These are phyloP conservation scores for Auricularia sp. DNA, from an alignment of 768 basidiomycete genomes.

Conservation along the genomic window DNA sequence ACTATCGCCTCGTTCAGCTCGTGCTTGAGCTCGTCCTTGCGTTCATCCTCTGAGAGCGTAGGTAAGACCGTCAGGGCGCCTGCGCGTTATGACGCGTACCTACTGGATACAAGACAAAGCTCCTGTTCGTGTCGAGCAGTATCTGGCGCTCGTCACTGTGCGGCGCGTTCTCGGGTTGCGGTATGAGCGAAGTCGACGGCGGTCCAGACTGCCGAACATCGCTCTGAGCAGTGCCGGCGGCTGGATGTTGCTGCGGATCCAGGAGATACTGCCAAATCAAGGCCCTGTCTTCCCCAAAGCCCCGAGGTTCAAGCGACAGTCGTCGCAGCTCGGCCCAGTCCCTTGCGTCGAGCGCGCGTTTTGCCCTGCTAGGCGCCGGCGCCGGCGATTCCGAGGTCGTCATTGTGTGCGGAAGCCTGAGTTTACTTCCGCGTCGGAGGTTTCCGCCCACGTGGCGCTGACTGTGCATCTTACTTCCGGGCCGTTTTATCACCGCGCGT, in stretches of 20 bases:
- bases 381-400: background rate
- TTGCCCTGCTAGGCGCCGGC: background rate
- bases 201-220: background rate
- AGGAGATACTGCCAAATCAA: slow-evolving; percentile 43
- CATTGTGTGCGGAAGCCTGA: background rate
- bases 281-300: slow-evolving; percentile 49
- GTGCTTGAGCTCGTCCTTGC: slow-evolving; percentile 45
- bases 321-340: slow-evolving; percentile 40
- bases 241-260: slow-evolving; percentile 11
- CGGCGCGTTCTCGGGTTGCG: slow-evolving; percentile 11
- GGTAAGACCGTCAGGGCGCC: background rate
- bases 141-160: slow-evolving; percentile 85
- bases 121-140: slow-evolving; percentile 79
- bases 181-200: no score
- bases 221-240: background rate
- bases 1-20: slow-evolving; percentile 67
- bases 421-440: background rate
- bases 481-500: background rate
- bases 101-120: slow-evolving; percentile 88
- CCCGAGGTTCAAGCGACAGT: slow-evolving; percentile 46
- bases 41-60: slow-evolving; percentile 13
- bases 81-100: slow-evolving; percentile 36
- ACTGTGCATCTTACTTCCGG: background rate
- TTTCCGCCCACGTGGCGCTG: background rate
- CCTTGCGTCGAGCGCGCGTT: background rate